Evolutionary conservation across 176 grass and related monocot species (phyloP).

Genomic region (Ampelocalamus luodianensis): DNA sequence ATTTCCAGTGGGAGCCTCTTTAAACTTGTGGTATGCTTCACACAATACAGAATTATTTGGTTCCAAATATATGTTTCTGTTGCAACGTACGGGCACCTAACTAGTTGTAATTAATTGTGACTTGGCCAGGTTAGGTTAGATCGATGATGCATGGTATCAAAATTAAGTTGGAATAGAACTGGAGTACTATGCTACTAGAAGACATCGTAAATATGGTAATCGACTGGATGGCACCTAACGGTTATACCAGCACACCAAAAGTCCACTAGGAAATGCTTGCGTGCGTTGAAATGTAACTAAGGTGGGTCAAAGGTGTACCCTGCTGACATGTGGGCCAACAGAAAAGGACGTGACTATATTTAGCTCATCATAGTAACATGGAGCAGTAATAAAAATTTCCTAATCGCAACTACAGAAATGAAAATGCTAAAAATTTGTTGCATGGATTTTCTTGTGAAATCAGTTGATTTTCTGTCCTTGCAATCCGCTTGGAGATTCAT

Average conservation of each 20-base stretch:
- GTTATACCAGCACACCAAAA: not conserved
- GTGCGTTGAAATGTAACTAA: conserved; percentile 33
- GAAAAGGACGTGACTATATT: conserved; percentile 17
- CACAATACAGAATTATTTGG: too few species aligned
- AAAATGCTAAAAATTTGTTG: too few species aligned
- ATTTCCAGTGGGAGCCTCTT: too few species aligned
- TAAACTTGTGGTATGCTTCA: too few species aligned
- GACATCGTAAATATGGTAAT: not conserved
- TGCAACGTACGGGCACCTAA: too few species aligned
- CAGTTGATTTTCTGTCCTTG: too few species aligned
- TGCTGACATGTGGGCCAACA: not conserved
- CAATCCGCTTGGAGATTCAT: too few species aligned
- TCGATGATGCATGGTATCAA: not conserved
- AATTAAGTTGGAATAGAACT: conserved; percentile 32
- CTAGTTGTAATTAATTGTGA: not conserved
- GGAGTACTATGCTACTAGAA: not conserved
- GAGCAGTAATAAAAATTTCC: too few species aligned
- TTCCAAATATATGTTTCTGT: too few species aligned
- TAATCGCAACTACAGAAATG: not conserved
- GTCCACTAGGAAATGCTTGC: conserved; percentile 41
- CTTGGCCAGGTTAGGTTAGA: not conserved
- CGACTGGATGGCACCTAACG: not conserved
- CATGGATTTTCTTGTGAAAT: too few species aligned
- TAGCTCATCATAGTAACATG: not conserved
- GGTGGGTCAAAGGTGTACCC: not conserved